Conservation (phyloP, 306 rosid genomes). For the Medicago ruthenica region DNA sequence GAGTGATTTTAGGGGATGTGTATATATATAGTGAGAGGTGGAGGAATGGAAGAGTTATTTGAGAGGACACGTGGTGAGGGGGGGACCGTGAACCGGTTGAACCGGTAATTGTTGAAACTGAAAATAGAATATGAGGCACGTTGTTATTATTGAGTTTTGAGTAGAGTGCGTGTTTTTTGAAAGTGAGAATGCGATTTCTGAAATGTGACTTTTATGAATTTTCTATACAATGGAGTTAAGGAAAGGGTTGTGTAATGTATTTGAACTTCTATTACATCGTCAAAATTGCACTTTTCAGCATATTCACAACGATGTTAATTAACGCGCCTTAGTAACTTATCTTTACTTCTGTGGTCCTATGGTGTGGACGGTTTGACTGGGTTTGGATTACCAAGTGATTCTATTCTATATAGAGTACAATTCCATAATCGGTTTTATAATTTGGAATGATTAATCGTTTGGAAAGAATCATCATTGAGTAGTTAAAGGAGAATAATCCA, state of each 20-base stretch:
- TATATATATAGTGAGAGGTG: conserved; percentile 39
- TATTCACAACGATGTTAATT: background rate
- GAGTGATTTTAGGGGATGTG: background rate
- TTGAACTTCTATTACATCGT: conserved; percentile 3
- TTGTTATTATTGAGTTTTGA: too few relatives aligned
- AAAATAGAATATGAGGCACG: background rate
- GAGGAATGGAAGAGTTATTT: conserved; percentile 9
- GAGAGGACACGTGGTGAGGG: conserved; percentile 54
- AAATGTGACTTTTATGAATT: conserved; percentile 26
- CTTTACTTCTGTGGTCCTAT: background rate
- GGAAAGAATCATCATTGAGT: too few relatives aligned
- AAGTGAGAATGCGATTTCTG: conserved; percentile 36
- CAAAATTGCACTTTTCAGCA: conserved; percentile 21
- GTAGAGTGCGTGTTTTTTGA: conserved; percentile 1
- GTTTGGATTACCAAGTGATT: background rate
- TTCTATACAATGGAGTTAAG: background rate
- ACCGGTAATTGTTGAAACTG: conserved; percentile 47
- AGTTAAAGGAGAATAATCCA: background rate
- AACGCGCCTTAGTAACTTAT: background rate
- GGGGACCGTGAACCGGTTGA: conserved; percentile 44
- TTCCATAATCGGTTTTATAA: background rate
- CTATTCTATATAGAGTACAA: background rate
- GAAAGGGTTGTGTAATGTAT: background rate
- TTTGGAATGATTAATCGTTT: background rate
- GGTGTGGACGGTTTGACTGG: conserved; percentile 8